Percentiles rank a stretch among this genome's conserved stretches.
phyloP scores from a whole-genome alignment of 768 basidiomycete species.

The Tulasnella sp. region DNA sequence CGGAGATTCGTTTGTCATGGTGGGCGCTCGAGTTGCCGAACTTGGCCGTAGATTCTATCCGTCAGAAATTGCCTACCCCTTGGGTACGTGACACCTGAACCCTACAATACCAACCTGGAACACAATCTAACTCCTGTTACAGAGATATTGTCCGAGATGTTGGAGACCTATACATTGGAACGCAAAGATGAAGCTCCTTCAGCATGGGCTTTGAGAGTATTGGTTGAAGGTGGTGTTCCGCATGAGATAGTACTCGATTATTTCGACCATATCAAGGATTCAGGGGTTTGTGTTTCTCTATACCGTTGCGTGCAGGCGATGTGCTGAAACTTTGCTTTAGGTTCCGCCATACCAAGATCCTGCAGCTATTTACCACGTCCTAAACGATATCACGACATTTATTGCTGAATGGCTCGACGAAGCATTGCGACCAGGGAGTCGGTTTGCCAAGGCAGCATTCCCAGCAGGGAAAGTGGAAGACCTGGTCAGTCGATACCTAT shows the following conservation, averaged over 20 bases:
- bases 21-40: constrained; percentile 37
- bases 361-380: constrained; percentile 71
- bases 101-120: not conserved
- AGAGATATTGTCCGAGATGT: constrained; percentile 73
- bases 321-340: constrained; percentile 40
- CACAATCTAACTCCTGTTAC: constrained; percentile 18
- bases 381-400: constrained; percentile 77
- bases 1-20: constrained; percentile 29
- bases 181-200: constrained; percentile 55
- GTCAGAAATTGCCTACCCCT: constrained; percentile 84
- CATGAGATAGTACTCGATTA: constrained; percentile 80
- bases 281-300: constrained; percentile 56
- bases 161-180: constrained; percentile 69
- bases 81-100: constrained; percentile 52
- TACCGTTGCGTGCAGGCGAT: constrained; percentile 21
- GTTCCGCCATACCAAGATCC: constrained; percentile 81
- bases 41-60: constrained; percentile 86
- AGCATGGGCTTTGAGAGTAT: constrained; percentile 79
- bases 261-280: constrained; percentile 81
- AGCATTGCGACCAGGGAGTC: constrained; percentile 68
- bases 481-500: constrained; percentile 69
- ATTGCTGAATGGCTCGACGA: constrained; percentile 77
- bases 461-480: constrained; percentile 73
- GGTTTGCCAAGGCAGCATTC: constrained; percentile 58
- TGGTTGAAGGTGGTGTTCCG: constrained; percentile 78